Percentiles rank a stretch among this genome's conserved stretches.
phyloP scores from a whole-genome alignment of 306 rosid species.

The Gillenia trifoliata region DNA sequence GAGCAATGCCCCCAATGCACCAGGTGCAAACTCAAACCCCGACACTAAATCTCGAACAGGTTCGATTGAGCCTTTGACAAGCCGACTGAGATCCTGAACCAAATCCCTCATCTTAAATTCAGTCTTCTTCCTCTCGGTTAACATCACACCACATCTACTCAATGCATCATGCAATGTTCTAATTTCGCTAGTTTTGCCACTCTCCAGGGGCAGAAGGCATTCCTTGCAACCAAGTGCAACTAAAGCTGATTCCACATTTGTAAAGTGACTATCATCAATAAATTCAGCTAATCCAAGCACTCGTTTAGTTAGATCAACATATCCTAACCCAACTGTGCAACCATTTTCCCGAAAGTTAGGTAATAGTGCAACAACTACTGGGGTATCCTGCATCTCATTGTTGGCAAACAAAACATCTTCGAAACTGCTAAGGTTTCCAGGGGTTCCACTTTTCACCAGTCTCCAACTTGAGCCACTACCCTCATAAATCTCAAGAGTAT shows the following conservation, averaged over 20 bases:
- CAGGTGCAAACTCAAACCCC: conserved; percentile 85
- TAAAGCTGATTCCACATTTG: conserved; percentile 83
- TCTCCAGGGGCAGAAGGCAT: conserved; percentile 70
- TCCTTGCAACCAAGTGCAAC: conserved; percentile 98
- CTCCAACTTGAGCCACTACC: conserved; percentile 92
- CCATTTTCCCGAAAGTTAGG: conserved; percentile 71
- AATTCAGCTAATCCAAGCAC: conserved; percentile 86
- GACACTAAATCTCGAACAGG: conserved; percentile 83
- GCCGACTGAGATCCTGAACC: conserved; percentile 85
- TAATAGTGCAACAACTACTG: conserved; percentile 66
- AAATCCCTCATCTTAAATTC: conserved; percentile 89
- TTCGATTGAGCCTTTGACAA: conserved; percentile 88
- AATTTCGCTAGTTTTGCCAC: conserved; percentile 55
- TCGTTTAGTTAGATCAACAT: conserved; percentile 80
- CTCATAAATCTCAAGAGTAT: conserved; percentile 86
- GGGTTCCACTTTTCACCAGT: conserved; percentile 80
- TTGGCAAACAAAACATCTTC: conserved; percentile 90
- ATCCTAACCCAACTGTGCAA: conserved; percentile 76
- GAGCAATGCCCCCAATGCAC: conserved; percentile 82
- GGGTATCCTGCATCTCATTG: conserved; percentile 98
- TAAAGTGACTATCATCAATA: conserved; percentile 87
- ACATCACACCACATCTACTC: conserved; percentile 82
- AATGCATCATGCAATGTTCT: conserved; percentile 61
- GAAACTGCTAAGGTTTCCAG: conserved; percentile 88
- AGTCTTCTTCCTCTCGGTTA: conserved; percentile 80